phyloP scores from a whole-genome alignment of 768 basidiomycete species.

The Tulasnella sp. region DNA sequence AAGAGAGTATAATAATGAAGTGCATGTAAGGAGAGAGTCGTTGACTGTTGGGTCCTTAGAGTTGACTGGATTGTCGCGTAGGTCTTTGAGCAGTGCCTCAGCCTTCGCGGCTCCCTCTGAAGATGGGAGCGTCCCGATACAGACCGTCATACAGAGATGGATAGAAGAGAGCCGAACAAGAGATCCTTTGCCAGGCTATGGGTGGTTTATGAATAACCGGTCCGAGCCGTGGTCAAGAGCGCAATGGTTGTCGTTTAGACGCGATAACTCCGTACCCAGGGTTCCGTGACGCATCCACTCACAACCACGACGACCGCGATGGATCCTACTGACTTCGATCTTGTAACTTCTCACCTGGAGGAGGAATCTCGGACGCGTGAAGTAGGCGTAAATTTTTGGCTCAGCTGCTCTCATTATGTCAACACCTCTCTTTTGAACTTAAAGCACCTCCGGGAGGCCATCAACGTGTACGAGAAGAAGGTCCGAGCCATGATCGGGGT shows the following conservation, averaged over 20 bases:
- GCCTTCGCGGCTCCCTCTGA: conserved; percentile 27
- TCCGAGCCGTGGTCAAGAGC: too few relatives aligned
- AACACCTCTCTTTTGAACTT: not conserved
- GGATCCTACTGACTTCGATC: not conserved
- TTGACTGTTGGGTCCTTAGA: conserved; percentile 38
- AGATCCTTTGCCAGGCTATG: too few relatives aligned
- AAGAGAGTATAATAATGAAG: conserved; percentile 41
- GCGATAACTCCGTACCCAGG: too few relatives aligned
- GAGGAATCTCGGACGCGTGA: conserved; percentile 14
- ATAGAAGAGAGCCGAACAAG: too few relatives aligned
- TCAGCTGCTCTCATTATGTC: not conserved
- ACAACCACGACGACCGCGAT: not conserved
- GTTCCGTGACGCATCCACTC: too few relatives aligned
- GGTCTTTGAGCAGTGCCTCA: conserved; percentile 37
- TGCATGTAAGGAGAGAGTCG: conserved; percentile 40
- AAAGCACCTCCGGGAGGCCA: conserved; percentile 14
- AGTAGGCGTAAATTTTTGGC: not conserved
- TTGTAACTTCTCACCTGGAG: not conserved
- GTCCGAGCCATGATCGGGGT: conserved; percentile 12
- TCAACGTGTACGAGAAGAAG: conserved; percentile 16
- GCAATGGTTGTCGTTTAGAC: too few relatives aligned
- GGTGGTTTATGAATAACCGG: too few relatives aligned
- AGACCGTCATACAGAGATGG: too few relatives aligned
- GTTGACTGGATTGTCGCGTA: conserved; percentile 50
- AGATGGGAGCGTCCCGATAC: not conserved